These are phyloP conservation scores for Protostelium mycophagum DNA, from an alignment of 78 protist species.

Conservation along the genomic window DNA sequence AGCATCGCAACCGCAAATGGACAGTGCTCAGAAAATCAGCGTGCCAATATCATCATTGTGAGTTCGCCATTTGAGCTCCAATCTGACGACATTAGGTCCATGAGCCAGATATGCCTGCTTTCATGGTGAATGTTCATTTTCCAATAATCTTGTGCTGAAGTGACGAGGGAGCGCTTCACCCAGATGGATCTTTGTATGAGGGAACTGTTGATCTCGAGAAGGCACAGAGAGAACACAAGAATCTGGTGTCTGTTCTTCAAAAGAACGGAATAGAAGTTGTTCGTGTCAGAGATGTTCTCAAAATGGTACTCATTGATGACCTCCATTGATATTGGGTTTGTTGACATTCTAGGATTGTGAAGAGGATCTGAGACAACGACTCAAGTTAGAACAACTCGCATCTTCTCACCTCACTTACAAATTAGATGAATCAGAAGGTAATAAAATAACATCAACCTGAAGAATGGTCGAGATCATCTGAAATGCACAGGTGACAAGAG, in stretches of 20 bases:
- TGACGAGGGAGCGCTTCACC: conserved; percentile 72
- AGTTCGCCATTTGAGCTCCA: not conserved
- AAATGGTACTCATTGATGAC: not conserved
- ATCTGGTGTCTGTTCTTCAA: conserved; percentile 33
- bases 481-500: conserved; percentile 44
- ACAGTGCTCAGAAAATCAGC: conserved; percentile 55
- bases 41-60: conserved; percentile 67
- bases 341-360: conserved; percentile 7
- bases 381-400: conserved; percentile 73
- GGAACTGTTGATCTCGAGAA: conserved; percentile 69
- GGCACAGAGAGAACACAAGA: conserved; percentile 61
- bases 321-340: conserved; percentile 3
- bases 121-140: not conserved
- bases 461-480: conserved; percentile 26
- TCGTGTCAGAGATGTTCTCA: conserved; percentile 55
- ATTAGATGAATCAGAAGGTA: conserved; percentile 26
- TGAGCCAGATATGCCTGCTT: not conserved
- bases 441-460: conserved; percentile 17
- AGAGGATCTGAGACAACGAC: conserved; percentile 43
- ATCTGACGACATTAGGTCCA: not conserved
- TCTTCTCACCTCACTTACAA: conserved; percentile 45
- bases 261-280: conserved; percentile 43
- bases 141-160: conserved; percentile 7
- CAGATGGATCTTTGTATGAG: conserved; percentile 79
- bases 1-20: not conserved